Percentiles rank a stretch among this genome's conserved stretches.
These are phyloP conservation scores for Lithocarpus polystachyus DNA, from an alignment of 306 rosid species.

Conservation along the genomic window DNA sequence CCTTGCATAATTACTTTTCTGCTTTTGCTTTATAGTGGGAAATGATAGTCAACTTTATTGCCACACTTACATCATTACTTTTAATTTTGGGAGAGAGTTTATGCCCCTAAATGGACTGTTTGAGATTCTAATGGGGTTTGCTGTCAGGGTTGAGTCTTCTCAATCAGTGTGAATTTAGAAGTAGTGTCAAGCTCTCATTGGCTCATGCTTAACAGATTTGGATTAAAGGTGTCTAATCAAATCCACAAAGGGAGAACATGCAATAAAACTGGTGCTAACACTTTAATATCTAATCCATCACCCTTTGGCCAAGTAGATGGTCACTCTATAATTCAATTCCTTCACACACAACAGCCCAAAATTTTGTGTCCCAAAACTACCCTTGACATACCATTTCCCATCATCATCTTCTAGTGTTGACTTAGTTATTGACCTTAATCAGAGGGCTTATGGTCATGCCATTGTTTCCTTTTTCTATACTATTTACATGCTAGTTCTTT, in stretches of 20 bases:
- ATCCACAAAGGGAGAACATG: slow-evolving; percentile 21
- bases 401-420: slow-evolving; percentile 23
- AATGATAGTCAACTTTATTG: slow-evolving; percentile 71
- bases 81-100: slow-evolving; percentile 52
- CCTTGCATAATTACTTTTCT: slow-evolving; percentile 50
- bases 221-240: slow-evolving; percentile 51
- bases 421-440: too few species aligned
- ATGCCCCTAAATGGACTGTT: slow-evolving; percentile 43
- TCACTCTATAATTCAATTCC: slow-evolving; percentile 17
- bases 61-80: slow-evolving; percentile 51
- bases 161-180: slow-evolving; percentile 36
- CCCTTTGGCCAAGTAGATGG: slow-evolving; percentile 14
- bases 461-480: too few species aligned
- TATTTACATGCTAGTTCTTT: too few species aligned
- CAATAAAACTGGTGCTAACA: slow-evolving; percentile 19
- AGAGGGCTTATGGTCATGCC: too few species aligned
- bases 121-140: slow-evolving; percentile 43
- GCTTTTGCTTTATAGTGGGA: slow-evolving; percentile 85
- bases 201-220: slow-evolving; percentile 32
- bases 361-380: slow-evolving; percentile 14
- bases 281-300: slow-evolving; percentile 33
- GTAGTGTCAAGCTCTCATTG: slow-evolving; percentile 11
- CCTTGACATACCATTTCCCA: slow-evolving; percentile 3
- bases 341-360: slow-evolving; percentile 14
- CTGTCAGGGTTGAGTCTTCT: slow-evolving; percentile 29